Percentiles rank a stretch among this genome's conserved stretches.
These are phyloP conservation scores for Trichophyton verrucosum DNA, from an alignment of 2,329 filamentous ascomycete genomes.

Conservation along the genomic window DNA sequence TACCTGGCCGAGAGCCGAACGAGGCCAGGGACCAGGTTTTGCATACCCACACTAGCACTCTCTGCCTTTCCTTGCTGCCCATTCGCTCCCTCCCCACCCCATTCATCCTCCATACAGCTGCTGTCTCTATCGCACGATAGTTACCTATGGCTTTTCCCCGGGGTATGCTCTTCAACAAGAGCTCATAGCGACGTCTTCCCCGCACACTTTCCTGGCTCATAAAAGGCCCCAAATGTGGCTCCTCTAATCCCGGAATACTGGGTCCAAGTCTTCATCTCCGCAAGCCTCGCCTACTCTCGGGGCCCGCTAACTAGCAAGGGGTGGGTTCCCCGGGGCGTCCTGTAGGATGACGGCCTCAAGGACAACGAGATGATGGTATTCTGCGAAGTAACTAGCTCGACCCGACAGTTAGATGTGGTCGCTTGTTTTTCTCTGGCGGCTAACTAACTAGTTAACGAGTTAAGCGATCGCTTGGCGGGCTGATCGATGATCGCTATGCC, in stretches of 20 bases:
- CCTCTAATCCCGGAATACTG: background rate
- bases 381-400: background rate
- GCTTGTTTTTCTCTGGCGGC: background rate
- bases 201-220: background rate
- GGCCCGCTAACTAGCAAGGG: background rate
- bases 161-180: background rate
- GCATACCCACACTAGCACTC: too few relatives aligned
- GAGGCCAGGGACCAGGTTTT: background rate
- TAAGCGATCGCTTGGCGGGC: background rate
- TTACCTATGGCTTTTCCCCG: background rate
- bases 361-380: background rate
- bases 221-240: too few relatives aligned
- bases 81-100: too few relatives aligned
- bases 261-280: background rate
- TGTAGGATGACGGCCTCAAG: background rate
- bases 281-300: background rate
- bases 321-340: too few relatives aligned
- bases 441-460: background rate
- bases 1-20: background rate
- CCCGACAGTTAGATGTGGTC: background rate
- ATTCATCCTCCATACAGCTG: background rate
- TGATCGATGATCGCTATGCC: background rate
- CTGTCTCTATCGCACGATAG: background rate
- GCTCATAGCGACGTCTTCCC: background rate
- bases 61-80: background rate